These are phyloP conservation scores for Cryptococcus deneoformans DNA, from an alignment of 1,284 basidiomycete genomes.

Conservation along the genomic window DNA sequence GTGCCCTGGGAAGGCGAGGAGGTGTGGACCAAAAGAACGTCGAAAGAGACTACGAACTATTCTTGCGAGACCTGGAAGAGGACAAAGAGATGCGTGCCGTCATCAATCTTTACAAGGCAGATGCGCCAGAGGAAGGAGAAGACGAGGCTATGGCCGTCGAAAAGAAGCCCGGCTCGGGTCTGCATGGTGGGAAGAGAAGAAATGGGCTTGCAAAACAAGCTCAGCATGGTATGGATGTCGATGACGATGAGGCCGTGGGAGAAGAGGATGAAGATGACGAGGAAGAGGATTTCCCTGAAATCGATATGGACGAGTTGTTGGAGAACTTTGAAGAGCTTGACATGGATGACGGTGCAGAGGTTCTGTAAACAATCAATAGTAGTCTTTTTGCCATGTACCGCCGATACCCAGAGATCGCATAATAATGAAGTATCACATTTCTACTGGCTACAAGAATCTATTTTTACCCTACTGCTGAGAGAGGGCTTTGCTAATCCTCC, in stretches of 20 bases:
- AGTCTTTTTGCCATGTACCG: not conserved
- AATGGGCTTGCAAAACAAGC: slow-evolving; percentile 49
- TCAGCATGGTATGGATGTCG: slow-evolving; percentile 67
- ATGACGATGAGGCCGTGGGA: slow-evolving; percentile 46
- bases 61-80: slow-evolving; percentile 93
- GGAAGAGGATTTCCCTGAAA: slow-evolving; percentile 81
- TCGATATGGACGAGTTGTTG: slow-evolving; percentile 81
- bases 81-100: slow-evolving; percentile 87
- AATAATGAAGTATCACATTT: not conserved
- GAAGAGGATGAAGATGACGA: slow-evolving; percentile 41
- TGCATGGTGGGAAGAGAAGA: slow-evolving; percentile 55
- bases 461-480: slow-evolving; percentile 12
- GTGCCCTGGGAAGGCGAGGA: slow-evolving; percentile 83
- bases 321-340: slow-evolving; percentile 76
- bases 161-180: slow-evolving; percentile 54
- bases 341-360: slow-evolving; percentile 22
- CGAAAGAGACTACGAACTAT: slow-evolving; percentile 94
- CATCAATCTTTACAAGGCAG: slow-evolving; percentile 80
- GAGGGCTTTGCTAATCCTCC: slow-evolving; percentile 20
- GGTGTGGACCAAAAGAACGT: slow-evolving; percentile 91
- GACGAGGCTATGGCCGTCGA: slow-evolving; percentile 47
- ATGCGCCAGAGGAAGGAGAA: slow-evolving; percentile 17
- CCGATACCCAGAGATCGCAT: no score
- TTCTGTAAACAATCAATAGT: not conserved
- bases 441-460: not conserved